These are phyloP conservation scores for Saccharum hybrid DNA, from an alignment of 202 grass and related monocot genomes.

Conservation along the genomic window DNA sequence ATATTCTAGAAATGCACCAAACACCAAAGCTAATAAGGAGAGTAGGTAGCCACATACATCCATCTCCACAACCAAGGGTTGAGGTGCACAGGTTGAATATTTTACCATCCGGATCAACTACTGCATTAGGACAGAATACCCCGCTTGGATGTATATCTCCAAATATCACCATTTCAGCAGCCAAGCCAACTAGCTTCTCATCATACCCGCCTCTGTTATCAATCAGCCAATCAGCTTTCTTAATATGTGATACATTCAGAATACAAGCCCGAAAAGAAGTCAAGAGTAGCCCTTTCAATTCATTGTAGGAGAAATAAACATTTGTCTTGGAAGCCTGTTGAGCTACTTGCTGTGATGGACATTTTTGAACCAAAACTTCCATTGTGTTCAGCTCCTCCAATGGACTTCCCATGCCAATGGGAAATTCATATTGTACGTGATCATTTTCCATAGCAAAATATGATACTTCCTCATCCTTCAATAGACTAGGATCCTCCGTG, in stretches of 20 bases:
- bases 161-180: constrained; percentile 23
- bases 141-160: not conserved
- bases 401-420: not conserved
- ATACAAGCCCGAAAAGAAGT: constrained; percentile 39
- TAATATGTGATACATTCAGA: constrained; percentile 1
- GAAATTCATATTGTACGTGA: not conserved
- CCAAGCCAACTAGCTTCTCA: constrained; percentile 43
- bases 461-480: not conserved
- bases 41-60: constrained; percentile 38
- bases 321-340: constrained; percentile 2
- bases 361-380: constrained; percentile 9
- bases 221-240: constrained; percentile 17
- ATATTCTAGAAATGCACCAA: constrained; percentile 47
- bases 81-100: constrained; percentile 20
- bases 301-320: constrained; percentile 32
- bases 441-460: constrained; percentile 23
- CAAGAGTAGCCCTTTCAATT: constrained; percentile 36
- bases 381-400: constrained; percentile 24
- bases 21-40: constrained; percentile 54
- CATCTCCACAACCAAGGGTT: constrained; percentile 42
- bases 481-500: not conserved
- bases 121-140: not conserved
- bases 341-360: constrained; percentile 24
- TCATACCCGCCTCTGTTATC: constrained; percentile 37
- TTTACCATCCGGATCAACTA: constrained; percentile 7